Evolutionary conservation across 305 asterid species (phyloP).

Genomic region (Plantago rigida): DNA sequence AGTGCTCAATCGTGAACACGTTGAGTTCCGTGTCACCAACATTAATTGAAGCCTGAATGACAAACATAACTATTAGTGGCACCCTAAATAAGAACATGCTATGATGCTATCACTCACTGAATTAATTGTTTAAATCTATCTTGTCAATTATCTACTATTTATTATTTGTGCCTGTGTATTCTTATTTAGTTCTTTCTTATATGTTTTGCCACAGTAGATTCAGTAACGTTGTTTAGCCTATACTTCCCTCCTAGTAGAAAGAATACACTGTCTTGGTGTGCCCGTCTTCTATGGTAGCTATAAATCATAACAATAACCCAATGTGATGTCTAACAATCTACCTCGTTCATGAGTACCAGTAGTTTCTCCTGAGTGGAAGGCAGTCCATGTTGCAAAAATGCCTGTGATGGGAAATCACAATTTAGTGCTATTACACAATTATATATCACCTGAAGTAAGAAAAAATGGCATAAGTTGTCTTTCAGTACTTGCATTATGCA

Average conservation of each 20-base stretch:
- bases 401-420: conserved; percentile 34
- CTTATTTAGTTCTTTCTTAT: neutral
- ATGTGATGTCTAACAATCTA: conserved; percentile 21
- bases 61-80: conserved; percentile 15
- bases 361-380: conserved; percentile 66
- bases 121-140: conserved; percentile 6
- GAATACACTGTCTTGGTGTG: neutral
- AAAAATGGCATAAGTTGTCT: conserved; percentile 24
- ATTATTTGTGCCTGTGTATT: neutral
- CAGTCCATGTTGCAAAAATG: conserved; percentile 66
- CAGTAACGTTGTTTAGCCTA: neutral
- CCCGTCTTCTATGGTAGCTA: conserved; percentile 2
- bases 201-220: conserved; percentile 9
- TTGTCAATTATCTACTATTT: neutral
- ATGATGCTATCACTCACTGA: neutral
- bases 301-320: conserved; percentile 1
- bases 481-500: conserved; percentile 74
- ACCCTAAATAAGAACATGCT: neutral
- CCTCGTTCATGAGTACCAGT: conserved; percentile 56
- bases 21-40: conserved; percentile 66
- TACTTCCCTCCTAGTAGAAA: neutral
- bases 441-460: neutral
- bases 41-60: conserved; percentile 55
- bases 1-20: conserved; percentile 69
- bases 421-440: neutral